These are phyloP conservation scores for Stropharia rugosoannulata DNA, from an alignment of 768 basidiomycete species.

Conservation along the genomic window DNA sequence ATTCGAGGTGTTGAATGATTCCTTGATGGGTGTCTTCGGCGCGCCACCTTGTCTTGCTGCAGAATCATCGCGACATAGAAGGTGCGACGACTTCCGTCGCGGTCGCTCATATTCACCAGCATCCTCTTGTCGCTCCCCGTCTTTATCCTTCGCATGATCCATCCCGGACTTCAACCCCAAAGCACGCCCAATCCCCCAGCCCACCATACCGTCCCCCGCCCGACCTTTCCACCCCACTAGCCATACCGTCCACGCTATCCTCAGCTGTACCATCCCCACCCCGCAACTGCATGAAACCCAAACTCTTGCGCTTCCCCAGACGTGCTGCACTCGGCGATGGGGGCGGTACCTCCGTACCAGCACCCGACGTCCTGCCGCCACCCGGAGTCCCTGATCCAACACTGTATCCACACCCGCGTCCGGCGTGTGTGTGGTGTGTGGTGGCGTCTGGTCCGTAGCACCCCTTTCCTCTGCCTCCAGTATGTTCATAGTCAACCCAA, in stretches of 20 bases:
- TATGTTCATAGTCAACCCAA: conserved; percentile 1
- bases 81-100: conserved; percentile 18
- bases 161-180: conserved; percentile 8
- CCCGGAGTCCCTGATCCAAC: neutral
- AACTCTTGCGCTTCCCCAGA: conserved; percentile 42
- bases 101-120: neutral
- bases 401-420: neutral
- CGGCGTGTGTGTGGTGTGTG: no score
- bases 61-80: conserved; percentile 11
- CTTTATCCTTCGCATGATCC: conserved; percentile 15
- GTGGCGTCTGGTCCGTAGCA: neutral
- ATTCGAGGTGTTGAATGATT: conserved; percentile 5
- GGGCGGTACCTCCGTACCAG: neutral
- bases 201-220: neutral
- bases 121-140: conserved; percentile 10
- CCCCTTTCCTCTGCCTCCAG: conserved; percentile 1
- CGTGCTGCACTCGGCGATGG: conserved; percentile 28
- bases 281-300: conserved; percentile 39
- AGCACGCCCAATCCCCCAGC: conserved; percentile 4
- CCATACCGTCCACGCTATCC: conserved; percentile 18
- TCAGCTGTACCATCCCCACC: neutral
- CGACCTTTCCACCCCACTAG: no score
- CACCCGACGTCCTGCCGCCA: neutral
- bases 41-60: neutral
- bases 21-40: neutral